phyloP scores from a whole-genome alignment of 257 asterid species.

The Solanum chmielewskii region DNA sequence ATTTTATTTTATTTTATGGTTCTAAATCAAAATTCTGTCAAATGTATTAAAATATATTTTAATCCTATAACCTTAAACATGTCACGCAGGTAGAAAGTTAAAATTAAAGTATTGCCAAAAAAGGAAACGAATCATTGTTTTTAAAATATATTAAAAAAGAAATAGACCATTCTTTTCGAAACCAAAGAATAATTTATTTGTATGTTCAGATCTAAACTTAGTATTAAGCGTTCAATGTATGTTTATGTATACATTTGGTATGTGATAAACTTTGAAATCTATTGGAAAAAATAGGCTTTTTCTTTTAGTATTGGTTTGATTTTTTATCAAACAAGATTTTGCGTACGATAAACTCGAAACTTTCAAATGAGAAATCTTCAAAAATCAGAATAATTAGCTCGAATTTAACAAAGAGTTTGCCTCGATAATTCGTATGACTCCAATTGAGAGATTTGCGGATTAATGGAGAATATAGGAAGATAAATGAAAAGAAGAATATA shows the following conservation, averaged over 20 bases:
- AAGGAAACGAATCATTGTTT: too few relatives aligned
- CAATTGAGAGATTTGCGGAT: background rate
- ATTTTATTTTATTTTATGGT: too few relatives aligned
- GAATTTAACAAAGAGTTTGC: background rate
- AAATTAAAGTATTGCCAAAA: too few relatives aligned
- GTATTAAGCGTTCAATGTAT: background rate
- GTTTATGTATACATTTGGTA: background rate
- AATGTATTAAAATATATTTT: too few relatives aligned
- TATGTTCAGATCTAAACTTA: background rate
- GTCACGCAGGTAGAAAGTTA: too few relatives aligned
- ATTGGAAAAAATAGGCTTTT: background rate
- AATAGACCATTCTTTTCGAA: too few relatives aligned
- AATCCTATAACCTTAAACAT: too few relatives aligned
- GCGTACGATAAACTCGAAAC: background rate
- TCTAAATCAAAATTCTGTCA: too few relatives aligned
- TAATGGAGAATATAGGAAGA: background rate
- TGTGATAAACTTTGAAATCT: background rate
- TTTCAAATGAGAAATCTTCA: background rate
- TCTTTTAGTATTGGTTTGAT: too few relatives aligned
- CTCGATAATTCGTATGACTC: background rate
- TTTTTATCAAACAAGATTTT: background rate
- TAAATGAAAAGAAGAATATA: background rate
- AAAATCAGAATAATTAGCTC: background rate
- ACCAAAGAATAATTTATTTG: background rate
- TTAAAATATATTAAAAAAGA: too few relatives aligned